Evolutionary conservation across 1,139 yeast genomes (phyloP).

Genomic region (Scheffersomyces illinoinensis): DNA sequence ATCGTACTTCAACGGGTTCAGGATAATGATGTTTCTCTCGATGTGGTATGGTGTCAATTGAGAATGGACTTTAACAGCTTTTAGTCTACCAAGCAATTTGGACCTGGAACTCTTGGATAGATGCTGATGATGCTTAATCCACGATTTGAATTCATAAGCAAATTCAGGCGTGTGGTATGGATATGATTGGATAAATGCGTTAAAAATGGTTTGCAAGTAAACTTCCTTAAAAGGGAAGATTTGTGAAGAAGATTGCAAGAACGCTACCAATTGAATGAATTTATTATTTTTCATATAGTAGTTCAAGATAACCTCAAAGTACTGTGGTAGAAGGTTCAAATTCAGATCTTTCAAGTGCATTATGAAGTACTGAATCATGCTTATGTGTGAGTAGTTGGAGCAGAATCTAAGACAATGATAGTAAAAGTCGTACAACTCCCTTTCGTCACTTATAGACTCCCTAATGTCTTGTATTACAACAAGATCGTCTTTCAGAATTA

Average conservation of each 20-base stretch:
- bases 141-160: slow-evolving; percentile 19
- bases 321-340: slow-evolving; percentile 16
- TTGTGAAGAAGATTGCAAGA: slow-evolving; percentile 20
- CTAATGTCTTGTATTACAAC: slow-evolving; percentile 21
- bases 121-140: slow-evolving; percentile 18
- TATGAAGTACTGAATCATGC: slow-evolving; percentile 23
- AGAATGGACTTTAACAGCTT: slow-evolving; percentile 26
- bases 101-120: slow-evolving; percentile 9
- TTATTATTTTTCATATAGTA: slow-evolving; percentile 26
- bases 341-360: slow-evolving; percentile 26
- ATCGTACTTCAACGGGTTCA: slow-evolving; percentile 18
- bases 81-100: slow-evolving; percentile 13
- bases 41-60: slow-evolving; percentile 31
- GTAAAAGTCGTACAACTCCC: slow-evolving; percentile 19
- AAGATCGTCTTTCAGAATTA: slow-evolving; percentile 26
- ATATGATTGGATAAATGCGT: slow-evolving; percentile 34
- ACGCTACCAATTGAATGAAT: slow-evolving; percentile 26
- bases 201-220: slow-evolving; percentile 26
- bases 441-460: slow-evolving; percentile 5
- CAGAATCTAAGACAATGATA: slow-evolving; percentile 20
- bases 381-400: slow-evolving; percentile 17
- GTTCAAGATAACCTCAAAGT: slow-evolving; percentile 22
- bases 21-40: slow-evolving; percentile 15
- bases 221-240: slow-evolving; percentile 19
- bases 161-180: slow-evolving; percentile 34